Evolutionary conservation across 75 land plant genomes (phyloP).

Genomic region (Adiantum capillusveneris): DNA sequence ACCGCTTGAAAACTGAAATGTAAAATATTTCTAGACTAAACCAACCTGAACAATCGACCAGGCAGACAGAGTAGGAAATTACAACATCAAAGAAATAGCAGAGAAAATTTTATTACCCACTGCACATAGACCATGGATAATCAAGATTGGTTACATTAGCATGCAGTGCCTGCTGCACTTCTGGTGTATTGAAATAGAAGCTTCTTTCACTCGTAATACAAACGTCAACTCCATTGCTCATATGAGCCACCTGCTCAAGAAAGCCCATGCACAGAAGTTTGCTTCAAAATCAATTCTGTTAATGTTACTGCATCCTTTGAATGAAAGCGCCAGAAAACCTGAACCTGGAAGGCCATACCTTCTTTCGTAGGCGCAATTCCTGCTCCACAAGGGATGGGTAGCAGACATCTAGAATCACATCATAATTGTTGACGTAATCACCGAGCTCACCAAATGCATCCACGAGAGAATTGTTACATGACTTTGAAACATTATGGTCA

Average conservation of each 20-base stretch:
- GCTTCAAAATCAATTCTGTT: too few relatives aligned
- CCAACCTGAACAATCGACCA: too few relatives aligned
- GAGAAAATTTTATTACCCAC: too few relatives aligned
- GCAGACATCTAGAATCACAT: constrained; percentile 23
- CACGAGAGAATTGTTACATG: constrained; percentile 4
- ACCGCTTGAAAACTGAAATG: too few relatives aligned
- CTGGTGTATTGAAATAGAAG: constrained; percentile 86
- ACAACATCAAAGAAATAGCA: too few relatives aligned
- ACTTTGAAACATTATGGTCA: constrained; percentile 2
- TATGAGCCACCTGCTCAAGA: background rate
- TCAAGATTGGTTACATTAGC: constrained; percentile 76
- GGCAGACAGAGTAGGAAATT: too few relatives aligned
- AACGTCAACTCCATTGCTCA: constrained; percentile 38
- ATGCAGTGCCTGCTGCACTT: constrained; percentile 96
- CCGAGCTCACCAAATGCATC: constrained; percentile 14
- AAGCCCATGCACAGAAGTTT: too few relatives aligned
- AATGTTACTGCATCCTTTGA: too few relatives aligned
- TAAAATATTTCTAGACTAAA: too few relatives aligned
- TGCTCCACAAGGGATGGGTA: constrained; percentile 9
- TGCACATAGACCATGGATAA: constrained; percentile 89
- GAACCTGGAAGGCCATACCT: background rate
- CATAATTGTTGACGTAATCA: constrained; percentile 21
- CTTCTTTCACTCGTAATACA: constrained; percentile 64
- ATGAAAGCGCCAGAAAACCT: too few relatives aligned
- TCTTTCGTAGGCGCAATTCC: constrained; percentile 16